Base-by-base conservation (phyloP, 2,329 filamentous ascomycete genomes). In the Helotiales sp. region DNA sequence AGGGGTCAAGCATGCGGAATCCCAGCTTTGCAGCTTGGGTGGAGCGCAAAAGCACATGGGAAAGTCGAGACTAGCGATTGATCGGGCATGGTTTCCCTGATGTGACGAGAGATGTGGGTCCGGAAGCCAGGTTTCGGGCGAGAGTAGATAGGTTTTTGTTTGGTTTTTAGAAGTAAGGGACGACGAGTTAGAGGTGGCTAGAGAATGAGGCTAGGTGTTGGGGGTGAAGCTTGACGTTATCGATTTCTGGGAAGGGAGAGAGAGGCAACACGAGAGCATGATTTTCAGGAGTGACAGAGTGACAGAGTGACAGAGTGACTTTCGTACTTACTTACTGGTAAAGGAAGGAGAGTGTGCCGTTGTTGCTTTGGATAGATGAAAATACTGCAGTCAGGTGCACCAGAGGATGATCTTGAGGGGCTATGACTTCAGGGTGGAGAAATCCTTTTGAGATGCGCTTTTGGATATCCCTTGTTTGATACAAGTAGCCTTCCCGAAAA, bases 401-500 rank as follows among this genome's bases (percentile, higher is more conserved):
- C 20, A n/a, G 15, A 50, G 47, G 47, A 52, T 30, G 49, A 52
- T 52, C 24, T 30, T 30, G 49, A 30, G 6, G 24, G 49, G 1
- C 49, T 4, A 52, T 52, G 49, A 52, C 49, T 52, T 52, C 49
- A 34, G 52, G 30, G 52, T 34, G n/a, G 30, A 34, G 52, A 55
- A 34, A 4, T 59, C 10, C 6, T 43, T 28, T n/a, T 26, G 32
- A 28, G 32, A 59, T 59, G 32, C 11, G 28, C n/a, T 37, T 40
- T 43, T 40, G 55, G 32, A 40, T 24, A 26, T 43, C 55, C 10
- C 32, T 24, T 24, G 8, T 22, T 57, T 57, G 20, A 20, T n/a
- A n/a, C n/a, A n/a, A n/a, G n/a, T n/a, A 37, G 37, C 37, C 55
- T 28, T 59, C 34, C 37, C 55, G 34, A 59, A 40, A n/a, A 59